These are phyloP conservation scores for Botryotinia calthae DNA, from an alignment of 2,329 filamentous ascomycete genomes.

Conservation along the genomic window DNA sequence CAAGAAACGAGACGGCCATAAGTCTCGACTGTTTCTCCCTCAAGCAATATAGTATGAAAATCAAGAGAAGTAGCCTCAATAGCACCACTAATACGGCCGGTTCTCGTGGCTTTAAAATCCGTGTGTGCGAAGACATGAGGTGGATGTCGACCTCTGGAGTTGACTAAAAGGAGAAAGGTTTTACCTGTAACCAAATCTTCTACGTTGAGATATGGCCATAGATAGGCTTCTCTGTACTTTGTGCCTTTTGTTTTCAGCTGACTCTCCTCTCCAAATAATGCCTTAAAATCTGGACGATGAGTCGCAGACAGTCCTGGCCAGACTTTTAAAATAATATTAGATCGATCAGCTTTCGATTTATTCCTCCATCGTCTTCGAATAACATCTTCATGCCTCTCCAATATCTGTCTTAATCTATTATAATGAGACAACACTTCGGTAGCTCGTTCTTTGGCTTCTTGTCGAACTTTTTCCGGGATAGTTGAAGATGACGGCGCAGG, in stretches of 20 bases:
- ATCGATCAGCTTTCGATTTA: slow-evolving; percentile 48
- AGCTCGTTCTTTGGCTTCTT: slow-evolving; percentile 23
- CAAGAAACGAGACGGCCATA: slow-evolving; percentile 43
- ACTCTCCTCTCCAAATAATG: slow-evolving; percentile 34
- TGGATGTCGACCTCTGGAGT: slow-evolving; percentile 48
- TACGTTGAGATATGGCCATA: slow-evolving; percentile 57
- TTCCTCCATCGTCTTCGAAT: slow-evolving; percentile 56
- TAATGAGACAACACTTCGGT: slow-evolving; percentile 20
- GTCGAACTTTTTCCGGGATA: slow-evolving; percentile 14
- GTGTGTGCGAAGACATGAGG: slow-evolving; percentile 49
- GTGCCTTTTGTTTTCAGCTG: slow-evolving; percentile 26
- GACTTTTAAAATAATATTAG: slow-evolving; percentile 46
- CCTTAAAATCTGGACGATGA: slow-evolving; percentile 51
- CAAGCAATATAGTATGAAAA: slow-evolving; percentile 40
- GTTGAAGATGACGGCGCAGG: slow-evolving; percentile 8
- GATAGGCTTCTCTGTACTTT: slow-evolving; percentile 40
- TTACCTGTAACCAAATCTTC: slow-evolving; percentile 51
- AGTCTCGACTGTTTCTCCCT: slow-evolving; percentile 36
- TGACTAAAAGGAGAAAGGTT: slow-evolving; percentile 50
- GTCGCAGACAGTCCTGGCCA: slow-evolving; percentile 50
- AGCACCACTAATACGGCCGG: slow-evolving; percentile 35
- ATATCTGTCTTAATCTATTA: slow-evolving; percentile 37
- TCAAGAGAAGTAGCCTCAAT: slow-evolving; percentile 35
- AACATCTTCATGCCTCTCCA: slow-evolving; percentile 50
- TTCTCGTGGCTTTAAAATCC: slow-evolving; percentile 42